Percentiles rank a stretch among this genome's conserved stretches.
Conservation (phyloP, 805 yeast species). For the Tetrapisispora phaffii region DNA sequence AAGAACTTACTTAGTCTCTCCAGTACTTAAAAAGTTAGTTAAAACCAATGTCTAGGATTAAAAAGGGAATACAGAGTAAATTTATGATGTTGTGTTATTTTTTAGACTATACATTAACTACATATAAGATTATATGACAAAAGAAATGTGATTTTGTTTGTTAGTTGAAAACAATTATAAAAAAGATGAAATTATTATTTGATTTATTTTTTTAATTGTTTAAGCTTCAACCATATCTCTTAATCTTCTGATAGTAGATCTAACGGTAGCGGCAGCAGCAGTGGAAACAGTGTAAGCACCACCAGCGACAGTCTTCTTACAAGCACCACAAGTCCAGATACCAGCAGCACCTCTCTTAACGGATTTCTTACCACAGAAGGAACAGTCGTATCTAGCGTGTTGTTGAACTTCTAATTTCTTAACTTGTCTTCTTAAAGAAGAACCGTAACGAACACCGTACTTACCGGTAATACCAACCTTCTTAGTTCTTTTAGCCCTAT, state of each 20-base stretch:
- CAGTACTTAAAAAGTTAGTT: too few species aligned
- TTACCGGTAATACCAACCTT: conserved; percentile 99
- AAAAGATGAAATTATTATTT: conserved; percentile 1
- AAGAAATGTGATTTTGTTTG: conserved; percentile 2
- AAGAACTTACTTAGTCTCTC: too few species aligned
- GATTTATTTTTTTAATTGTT: conserved; percentile 18
- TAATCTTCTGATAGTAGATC: conserved; percentile 99
- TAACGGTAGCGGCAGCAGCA: conserved; percentile 99
- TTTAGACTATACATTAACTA: conserved; percentile 3
- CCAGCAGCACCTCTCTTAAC: conserved; percentile 98
- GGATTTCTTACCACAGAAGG: conserved; percentile 99
- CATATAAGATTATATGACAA: conserved; percentile 3
- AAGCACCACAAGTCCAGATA: conserved; percentile 95
- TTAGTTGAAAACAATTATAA: background rate
- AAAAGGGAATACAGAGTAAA: too few species aligned
- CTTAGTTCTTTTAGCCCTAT: conserved; percentile 99
- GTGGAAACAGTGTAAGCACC: conserved; percentile 99
- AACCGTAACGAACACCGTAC: conserved; percentile 99
- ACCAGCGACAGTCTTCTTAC: conserved; percentile 97
- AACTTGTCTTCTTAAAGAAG: conserved; percentile 99
- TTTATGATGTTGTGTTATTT: conserved; percentile 3
- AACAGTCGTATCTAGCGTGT: conserved; percentile 97
- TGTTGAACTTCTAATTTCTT: conserved; percentile 98
- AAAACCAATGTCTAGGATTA: too few species aligned
- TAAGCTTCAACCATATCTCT: conserved; percentile 99